phyloP scores from a whole-genome alignment of 306 rosid genomes.

The Cicer arietinum region DNA sequence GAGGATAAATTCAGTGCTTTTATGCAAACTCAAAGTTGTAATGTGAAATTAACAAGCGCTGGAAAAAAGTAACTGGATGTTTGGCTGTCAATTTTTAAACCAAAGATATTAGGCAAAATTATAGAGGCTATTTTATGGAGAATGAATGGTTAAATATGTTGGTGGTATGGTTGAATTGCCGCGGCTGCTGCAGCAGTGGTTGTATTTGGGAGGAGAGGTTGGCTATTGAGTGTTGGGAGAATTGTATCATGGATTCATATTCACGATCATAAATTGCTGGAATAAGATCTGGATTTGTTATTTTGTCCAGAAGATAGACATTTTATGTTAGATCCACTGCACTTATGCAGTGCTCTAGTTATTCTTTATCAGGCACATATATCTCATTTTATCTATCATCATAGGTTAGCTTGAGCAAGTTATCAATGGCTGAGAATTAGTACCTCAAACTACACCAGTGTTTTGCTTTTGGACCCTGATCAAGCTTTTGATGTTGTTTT shows the following conservation, averaged over 20 bases:
- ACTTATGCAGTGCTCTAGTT: not conserved
- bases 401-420: slow-evolving; percentile 11
- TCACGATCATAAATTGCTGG: not conserved
- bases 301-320: slow-evolving; percentile 9
- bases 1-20: slow-evolving; percentile 26
- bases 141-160: slow-evolving; percentile 20
- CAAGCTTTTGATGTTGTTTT: not conserved
- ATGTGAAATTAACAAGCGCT: not conserved
- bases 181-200: slow-evolving; percentile 1
- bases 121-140: not conserved
- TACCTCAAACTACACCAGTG: not conserved
- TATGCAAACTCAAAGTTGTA: not conserved
- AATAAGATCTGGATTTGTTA: not conserved
- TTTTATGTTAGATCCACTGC: not conserved
- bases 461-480: not conserved
- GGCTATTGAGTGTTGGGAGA: not conserved
- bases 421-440: not conserved
- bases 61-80: slow-evolving; percentile 13
- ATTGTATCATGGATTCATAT: not conserved
- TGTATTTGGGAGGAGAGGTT: not conserved
- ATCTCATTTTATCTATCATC: slow-evolving; percentile 15
- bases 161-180: slow-evolving; percentile 22
- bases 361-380: slow-evolving; percentile 4
- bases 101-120: not conserved
- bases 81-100: not conserved